These are phyloP conservation scores for Ceraceosorus guamensis DNA, from an alignment of 1,284 basidiomycete genomes.

Conservation along the genomic window DNA sequence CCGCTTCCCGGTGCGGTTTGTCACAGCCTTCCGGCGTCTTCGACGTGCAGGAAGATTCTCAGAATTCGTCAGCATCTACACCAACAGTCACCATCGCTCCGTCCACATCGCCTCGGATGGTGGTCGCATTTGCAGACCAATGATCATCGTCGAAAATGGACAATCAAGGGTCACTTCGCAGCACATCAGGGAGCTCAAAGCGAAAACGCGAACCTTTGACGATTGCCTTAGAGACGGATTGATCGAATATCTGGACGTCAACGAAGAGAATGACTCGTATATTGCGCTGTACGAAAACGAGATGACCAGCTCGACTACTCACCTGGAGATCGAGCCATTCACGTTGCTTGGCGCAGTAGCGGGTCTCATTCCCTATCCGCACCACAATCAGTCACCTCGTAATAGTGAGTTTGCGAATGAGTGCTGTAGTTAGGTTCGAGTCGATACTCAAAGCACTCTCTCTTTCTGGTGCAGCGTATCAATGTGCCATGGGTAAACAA, in stretches of 20 bases:
- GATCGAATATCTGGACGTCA: conserved; percentile 98
- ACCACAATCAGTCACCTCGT: conserved; percentile 97
- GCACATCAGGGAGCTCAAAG: conserved; percentile 75
- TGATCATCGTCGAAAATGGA: conserved; percentile 90
- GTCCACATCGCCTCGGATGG: conserved; percentile 97
- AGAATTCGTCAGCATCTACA: conserved; percentile 95
- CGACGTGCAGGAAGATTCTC: conserved; percentile 84
- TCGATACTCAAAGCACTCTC: conserved; percentile 74
- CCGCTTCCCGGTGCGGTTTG: conserved; percentile 75
- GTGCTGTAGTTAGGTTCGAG: conserved; percentile 82
- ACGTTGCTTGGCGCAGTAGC: conserved; percentile 95
- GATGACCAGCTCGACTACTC: conserved; percentile 73
- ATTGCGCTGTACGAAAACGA: conserved; percentile 91
- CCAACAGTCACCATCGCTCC: conserved; percentile 88
- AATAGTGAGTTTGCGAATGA: too few species aligned
- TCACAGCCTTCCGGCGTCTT: conserved; percentile 80
- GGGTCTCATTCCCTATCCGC: conserved; percentile 96
- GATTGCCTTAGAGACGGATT: conserved; percentile 89
- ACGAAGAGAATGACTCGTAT: conserved; percentile 97
- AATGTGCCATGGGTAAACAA: conserved; percentile 99
- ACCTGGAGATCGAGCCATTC: conserved; percentile 98
- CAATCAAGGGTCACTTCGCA: conserved; percentile 68
- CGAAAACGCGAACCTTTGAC: conserved; percentile 74
- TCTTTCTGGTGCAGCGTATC: conserved; percentile 4
- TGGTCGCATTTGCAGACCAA: conserved; percentile 92